Conservation (phyloP, 2,329 filamentous ascomycete species). For the Phialophora macrospora region DNA sequence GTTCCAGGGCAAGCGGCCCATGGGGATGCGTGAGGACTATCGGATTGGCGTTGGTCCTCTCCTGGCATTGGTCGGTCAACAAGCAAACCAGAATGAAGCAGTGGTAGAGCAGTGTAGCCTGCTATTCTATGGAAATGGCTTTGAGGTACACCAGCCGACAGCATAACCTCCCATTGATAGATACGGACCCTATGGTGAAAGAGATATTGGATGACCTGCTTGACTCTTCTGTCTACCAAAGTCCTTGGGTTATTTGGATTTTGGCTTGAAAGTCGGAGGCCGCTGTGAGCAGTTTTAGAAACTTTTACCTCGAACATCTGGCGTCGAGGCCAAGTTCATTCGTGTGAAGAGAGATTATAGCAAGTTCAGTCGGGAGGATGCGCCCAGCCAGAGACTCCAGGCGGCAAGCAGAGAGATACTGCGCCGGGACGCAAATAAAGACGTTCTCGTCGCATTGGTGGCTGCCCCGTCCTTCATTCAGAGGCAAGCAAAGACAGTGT, state of each 20-base stretch:
- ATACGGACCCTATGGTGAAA: background rate
- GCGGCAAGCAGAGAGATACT: background rate
- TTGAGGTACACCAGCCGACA: background rate
- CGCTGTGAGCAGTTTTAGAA: background rate
- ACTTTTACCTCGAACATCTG: background rate
- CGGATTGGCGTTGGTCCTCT: background rate
- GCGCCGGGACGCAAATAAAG: no score
- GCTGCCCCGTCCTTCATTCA: rapidly evolving
- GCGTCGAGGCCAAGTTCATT: background rate
- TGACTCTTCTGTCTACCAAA: background rate
- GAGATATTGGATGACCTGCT: background rate
- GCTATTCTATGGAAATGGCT: background rate
- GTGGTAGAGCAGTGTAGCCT: background rate
- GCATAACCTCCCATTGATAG: background rate
- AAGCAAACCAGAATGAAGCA: background rate
- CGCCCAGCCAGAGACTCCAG: background rate
- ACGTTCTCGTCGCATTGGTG: background rate
- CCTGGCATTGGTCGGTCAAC: background rate
- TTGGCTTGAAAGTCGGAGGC: background rate
- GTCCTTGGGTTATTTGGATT: background rate
- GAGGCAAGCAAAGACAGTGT: background rate
- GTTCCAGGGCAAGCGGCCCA: background rate
- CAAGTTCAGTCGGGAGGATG: background rate
- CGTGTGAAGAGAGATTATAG: background rate
- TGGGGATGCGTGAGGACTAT: background rate